A percentile compares a stretch with the other conserved stretches of the same genome.
Evolutionary conservation across 192 early-diverging fungal species (phyloP).

Genomic region (Phycomyces blakesleeanus): DNA sequence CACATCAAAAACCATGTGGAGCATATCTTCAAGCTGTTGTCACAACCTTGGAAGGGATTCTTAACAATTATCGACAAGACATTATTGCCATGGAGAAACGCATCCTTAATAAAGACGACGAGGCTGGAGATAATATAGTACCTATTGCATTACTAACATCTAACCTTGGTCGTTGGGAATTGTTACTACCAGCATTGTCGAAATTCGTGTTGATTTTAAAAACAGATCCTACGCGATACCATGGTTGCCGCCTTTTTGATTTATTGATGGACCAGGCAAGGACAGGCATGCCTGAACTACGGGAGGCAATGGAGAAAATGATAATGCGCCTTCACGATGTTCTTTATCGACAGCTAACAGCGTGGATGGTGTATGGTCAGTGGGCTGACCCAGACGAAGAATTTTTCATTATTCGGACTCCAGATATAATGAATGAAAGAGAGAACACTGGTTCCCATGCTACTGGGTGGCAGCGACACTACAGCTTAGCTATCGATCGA

Average conservation of each 20-base stretch:
- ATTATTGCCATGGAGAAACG: slow-evolving; percentile 47
- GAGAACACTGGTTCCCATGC: background rate
- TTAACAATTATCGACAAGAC: slow-evolving; percentile 42
- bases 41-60: slow-evolving; percentile 37
- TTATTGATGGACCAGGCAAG: slow-evolving; percentile 45
- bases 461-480: slow-evolving; percentile 48
- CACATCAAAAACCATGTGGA: slow-evolving; percentile 18
- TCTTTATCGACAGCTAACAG: slow-evolving; percentile 55
- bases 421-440: background rate
- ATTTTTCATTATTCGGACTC: slow-evolving; percentile 53
- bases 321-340: slow-evolving; percentile 46
- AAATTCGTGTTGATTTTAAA: slow-evolving; percentile 40
- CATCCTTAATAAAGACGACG: slow-evolving; percentile 50
- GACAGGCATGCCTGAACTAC: slow-evolving; percentile 50
- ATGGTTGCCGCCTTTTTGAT: slow-evolving; percentile 48
- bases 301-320: slow-evolving; percentile 44
- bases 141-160: slow-evolving; percentile 41
- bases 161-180: slow-evolving; percentile 44
- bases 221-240: slow-evolving; percentile 29
- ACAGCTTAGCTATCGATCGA: slow-evolving; percentile 37
- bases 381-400: slow-evolving; percentile 56
- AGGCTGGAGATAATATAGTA: slow-evolving; percentile 39
- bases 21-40: slow-evolving; percentile 53
- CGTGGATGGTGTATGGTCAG: slow-evolving; percentile 67
- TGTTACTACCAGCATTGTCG: slow-evolving; percentile 46